Conservation (phyloP, 352 stramenopile genomes). For the Phytophthora lateralis region DNA sequence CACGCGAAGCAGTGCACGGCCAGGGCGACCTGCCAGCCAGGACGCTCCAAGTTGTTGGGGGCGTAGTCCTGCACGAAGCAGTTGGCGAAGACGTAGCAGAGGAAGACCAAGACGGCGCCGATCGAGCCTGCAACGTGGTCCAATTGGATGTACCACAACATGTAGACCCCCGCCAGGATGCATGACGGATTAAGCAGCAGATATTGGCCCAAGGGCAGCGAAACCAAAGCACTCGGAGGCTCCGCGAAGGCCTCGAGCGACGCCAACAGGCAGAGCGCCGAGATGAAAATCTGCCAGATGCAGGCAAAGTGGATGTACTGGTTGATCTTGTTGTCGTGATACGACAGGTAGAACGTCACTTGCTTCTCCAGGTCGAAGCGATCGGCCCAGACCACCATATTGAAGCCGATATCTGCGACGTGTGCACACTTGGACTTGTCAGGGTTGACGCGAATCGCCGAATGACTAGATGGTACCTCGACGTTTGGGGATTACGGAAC, state of each 20-base stretch:
- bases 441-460: not conserved
- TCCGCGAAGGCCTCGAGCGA: conserved; percentile 41
- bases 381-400: conserved; percentile 48
- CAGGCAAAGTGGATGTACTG: conserved; percentile 82
- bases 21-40: conserved; percentile 60
- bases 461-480: conserved; percentile 1
- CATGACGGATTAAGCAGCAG: conserved; percentile 69
- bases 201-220: conserved; percentile 49
- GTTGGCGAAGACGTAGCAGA: conserved; percentile 64
- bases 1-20: conserved; percentile 64
- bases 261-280: conserved; percentile 67
- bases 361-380: conserved; percentile 86
- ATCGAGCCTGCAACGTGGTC: conserved; percentile 62
- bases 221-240: conserved; percentile 25
- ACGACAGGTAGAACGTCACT: conserved; percentile 85
- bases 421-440: conserved; percentile 25
- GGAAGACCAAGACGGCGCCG: conserved; percentile 55
- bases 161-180: conserved; percentile 63
- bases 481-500: not conserved
- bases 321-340: conserved; percentile 86
- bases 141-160: conserved; percentile 79
- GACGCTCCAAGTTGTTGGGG: conserved; percentile 40
- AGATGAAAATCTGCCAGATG: conserved; percentile 88
- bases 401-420: conserved; percentile 14
- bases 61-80: conserved; percentile 46